phyloP scores from a whole-genome alignment of 495 filamentous ascomycete genomes.

The Xylaria intraflava region DNA sequence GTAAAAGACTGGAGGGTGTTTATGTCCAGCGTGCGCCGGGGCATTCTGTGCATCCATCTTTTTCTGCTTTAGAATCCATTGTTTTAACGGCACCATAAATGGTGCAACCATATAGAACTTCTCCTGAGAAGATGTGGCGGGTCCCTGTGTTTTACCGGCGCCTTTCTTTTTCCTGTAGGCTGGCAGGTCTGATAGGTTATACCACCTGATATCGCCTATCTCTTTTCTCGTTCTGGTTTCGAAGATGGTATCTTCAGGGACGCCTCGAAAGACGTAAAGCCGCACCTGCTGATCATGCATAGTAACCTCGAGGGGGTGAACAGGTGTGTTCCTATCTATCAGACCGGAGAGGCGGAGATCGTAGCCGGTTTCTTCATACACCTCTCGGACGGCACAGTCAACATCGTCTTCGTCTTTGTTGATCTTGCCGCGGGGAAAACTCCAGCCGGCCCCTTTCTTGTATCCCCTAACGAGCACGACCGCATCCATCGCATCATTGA shows the following conservation, averaged over 20 bases:
- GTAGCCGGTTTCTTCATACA: slow-evolving; percentile 92
- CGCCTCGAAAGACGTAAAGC: slow-evolving; percentile 81
- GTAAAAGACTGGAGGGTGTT: slow-evolving; percentile 18
- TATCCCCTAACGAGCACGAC: slow-evolving; percentile 91
- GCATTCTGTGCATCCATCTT: slow-evolving; percentile 50
- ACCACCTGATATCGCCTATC: slow-evolving; percentile 95
- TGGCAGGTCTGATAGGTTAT: slow-evolving; percentile 78
- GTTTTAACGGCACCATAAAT: slow-evolving; percentile 77
- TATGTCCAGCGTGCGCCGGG: slow-evolving; percentile 8
- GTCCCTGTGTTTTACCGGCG: slow-evolving; percentile 47
- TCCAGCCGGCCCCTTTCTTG: slow-evolving; percentile 96
- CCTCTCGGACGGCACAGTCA: slow-evolving; percentile 86
- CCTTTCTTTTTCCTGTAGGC: slow-evolving; percentile 61
- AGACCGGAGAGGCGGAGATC: slow-evolving; percentile 69
- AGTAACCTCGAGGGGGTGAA: slow-evolving; percentile 75
- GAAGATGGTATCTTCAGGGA: slow-evolving; percentile 79
- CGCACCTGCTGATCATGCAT: slow-evolving; percentile 91
- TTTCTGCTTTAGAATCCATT: slow-evolving; percentile 82
- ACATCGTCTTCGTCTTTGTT: slow-evolving; percentile 92
- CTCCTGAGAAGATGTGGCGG: slow-evolving; percentile 58
- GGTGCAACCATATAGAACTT: slow-evolving; percentile 98
- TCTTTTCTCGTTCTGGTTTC: slow-evolving; percentile 89
- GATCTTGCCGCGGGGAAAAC: slow-evolving; percentile 93
- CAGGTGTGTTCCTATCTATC: slow-evolving; percentile 57
- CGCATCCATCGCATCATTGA: slow-evolving; percentile 86